Evolutionary conservation across 2,329 filamentous ascomycete species (phyloP).

Genomic region (Calonectria pseudoreteaudii): DNA sequence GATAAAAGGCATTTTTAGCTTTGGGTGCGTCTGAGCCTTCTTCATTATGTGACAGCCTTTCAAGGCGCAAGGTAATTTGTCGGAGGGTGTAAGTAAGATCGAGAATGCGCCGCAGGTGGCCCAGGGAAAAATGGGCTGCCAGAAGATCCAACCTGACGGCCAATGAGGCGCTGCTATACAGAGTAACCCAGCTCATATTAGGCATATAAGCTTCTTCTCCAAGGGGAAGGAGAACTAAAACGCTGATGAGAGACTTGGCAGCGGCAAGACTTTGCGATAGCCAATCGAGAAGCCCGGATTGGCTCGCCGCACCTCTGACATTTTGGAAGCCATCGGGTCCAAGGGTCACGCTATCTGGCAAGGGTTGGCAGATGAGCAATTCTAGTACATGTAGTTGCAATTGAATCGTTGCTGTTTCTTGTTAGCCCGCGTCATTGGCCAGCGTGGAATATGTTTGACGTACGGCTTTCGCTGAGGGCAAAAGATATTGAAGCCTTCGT

Average conservation of each 20-base stretch:
- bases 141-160: slow-evolving; percentile 47
- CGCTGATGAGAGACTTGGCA: slow-evolving; percentile 44
- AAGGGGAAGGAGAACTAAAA: slow-evolving; percentile 42
- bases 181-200: slow-evolving; percentile 47
- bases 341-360: slow-evolving; percentile 41
- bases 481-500: slow-evolving; percentile 43
- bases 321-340: slow-evolving; percentile 42
- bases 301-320: slow-evolving; percentile 27
- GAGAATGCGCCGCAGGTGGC: slow-evolving; percentile 44
- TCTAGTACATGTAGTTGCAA: slow-evolving; percentile 45
- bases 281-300: slow-evolving; percentile 40
- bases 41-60: slow-evolving; percentile 34
- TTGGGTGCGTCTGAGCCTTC: slow-evolving; percentile 22
- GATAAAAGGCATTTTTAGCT: slow-evolving; percentile 40
- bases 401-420: slow-evolving; percentile 37
- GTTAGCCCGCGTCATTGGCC: neutral
- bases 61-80: slow-evolving; percentile 44
- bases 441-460: neutral
- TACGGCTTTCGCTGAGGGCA: slow-evolving; percentile 47
- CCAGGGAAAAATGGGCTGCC: slow-evolving; percentile 40
- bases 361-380: slow-evolving; percentile 46
- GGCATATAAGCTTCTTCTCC: slow-evolving; percentile 44
- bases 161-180: slow-evolving; percentile 46
- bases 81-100: slow-evolving; percentile 45
- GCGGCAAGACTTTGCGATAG: slow-evolving; percentile 47